These are phyloP conservation scores for Pezicula rhizophila DNA, from an alignment of 2,329 filamentous ascomycete species.

Conservation along the genomic window DNA sequence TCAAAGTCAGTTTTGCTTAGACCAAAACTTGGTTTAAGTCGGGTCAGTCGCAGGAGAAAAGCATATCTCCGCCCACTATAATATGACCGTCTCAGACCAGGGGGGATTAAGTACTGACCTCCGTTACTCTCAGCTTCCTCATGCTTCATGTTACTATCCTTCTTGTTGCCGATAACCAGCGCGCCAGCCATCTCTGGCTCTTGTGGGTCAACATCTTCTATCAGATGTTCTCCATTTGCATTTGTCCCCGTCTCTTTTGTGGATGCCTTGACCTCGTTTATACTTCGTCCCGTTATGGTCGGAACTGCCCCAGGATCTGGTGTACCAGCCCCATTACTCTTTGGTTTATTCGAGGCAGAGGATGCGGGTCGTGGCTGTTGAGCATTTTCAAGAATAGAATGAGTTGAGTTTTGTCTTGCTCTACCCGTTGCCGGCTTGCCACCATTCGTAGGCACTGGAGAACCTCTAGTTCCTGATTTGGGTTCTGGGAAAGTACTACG, in stretches of 20 bases:
- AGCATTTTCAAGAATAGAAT: constrained; percentile 49
- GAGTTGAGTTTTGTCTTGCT: constrained; percentile 68
- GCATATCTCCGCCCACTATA: too few species aligned
- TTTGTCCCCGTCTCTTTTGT: constrained; percentile 42
- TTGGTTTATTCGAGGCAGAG: constrained; percentile 55
- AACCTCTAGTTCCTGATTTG: constrained; percentile 44
- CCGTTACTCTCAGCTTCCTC: constrained; percentile 44
- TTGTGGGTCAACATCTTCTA: constrained; percentile 28
- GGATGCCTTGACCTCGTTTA: constrained; percentile 43
- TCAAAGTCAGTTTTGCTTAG: too few species aligned
- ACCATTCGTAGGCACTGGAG: constrained; percentile 51
- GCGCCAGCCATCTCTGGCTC: constrained; percentile 22
- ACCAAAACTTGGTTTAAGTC: too few species aligned
- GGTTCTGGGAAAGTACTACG: constrained; percentile 62
- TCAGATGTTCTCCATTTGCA: constrained; percentile 25
- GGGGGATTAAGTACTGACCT: constrained; percentile 12
- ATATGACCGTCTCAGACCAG: too few species aligned
- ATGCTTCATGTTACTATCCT: constrained; percentile 38
- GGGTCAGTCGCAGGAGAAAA: too few species aligned
- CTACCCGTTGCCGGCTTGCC: constrained; percentile 63
- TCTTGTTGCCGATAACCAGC: constrained; percentile 32
- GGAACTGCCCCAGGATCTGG: constrained; percentile 25
- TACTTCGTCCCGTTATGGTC: constrained; percentile 25
- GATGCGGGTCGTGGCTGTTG: constrained; percentile 48
- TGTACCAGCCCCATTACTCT: constrained; percentile 36